phyloP scores from a whole-genome alignment of 2,329 filamentous ascomycete genomes.

The Colletotrichum sp. region DNA sequence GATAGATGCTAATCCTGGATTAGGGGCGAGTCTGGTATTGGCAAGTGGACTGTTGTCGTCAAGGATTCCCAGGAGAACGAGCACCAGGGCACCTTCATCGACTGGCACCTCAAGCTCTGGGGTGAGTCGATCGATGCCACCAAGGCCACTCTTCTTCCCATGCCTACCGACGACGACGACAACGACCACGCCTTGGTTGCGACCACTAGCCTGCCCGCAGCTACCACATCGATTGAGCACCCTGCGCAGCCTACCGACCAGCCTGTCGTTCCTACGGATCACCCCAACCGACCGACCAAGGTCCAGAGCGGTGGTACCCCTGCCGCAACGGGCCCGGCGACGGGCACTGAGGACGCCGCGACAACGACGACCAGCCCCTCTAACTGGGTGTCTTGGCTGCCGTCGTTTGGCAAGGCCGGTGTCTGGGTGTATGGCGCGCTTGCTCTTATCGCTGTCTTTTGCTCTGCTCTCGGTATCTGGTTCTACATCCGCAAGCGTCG shows the following conservation, averaged over 20 bases:
- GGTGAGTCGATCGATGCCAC: slow-evolving; percentile 82
- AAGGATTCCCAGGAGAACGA: slow-evolving; percentile 84
- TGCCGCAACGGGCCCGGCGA: slow-evolving; percentile 32
- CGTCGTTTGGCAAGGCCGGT: slow-evolving; percentile 87
- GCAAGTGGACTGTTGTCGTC: slow-evolving; percentile 89
- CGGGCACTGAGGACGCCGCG: slow-evolving; percentile 33
- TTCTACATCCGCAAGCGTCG: slow-evolving; percentile 81
- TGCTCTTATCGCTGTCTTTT: slow-evolving; percentile 85
- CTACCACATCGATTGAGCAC: slow-evolving; percentile 67
- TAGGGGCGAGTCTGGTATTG: slow-evolving; percentile 87
- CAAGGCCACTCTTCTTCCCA: slow-evolving; percentile 76
- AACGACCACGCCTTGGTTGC: slow-evolving; percentile 74
- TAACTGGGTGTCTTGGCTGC: slow-evolving; percentile 85
- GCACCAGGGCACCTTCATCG: slow-evolving; percentile 77
- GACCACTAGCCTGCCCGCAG: slow-evolving; percentile 62
- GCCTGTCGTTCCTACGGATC: slow-evolving; percentile 60
- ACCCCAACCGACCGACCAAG: slow-evolving; percentile 68
- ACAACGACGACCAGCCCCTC: slow-evolving; percentile 62
- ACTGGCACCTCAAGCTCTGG: slow-evolving; percentile 96
- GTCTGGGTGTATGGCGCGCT: slow-evolving; percentile 92
- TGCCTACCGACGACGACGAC: slow-evolving; percentile 85
- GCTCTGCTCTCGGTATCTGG: slow-evolving; percentile 79
- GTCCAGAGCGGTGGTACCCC: slow-evolving; percentile 36
- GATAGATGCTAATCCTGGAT: neutral
- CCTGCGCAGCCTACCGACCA: slow-evolving; percentile 49